phyloP scores from a whole-genome alignment of 768 basidiomycete genomes.

The Phanerochaete sordida region DNA sequence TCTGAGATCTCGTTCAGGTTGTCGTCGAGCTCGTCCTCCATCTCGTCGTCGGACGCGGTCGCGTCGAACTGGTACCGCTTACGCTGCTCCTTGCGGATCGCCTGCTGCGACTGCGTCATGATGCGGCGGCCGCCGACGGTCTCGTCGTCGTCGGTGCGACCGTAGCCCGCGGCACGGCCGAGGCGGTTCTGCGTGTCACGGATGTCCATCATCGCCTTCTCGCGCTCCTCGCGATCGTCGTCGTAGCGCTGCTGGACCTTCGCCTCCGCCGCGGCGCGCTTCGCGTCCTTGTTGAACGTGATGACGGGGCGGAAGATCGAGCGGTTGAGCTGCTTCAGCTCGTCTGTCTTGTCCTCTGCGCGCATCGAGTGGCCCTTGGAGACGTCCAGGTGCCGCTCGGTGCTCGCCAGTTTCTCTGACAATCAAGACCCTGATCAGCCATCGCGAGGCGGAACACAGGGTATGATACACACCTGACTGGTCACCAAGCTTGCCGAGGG shows the following conservation, averaged over 20 bases:
- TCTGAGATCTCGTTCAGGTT: conserved; percentile 86
- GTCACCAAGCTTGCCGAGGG: conserved; percentile 77
- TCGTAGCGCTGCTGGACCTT: conserved; percentile 84
- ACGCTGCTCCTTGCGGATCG: conserved; percentile 62
- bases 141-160: conserved; percentile 42
- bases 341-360: conserved; percentile 91
- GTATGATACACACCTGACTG: conserved; percentile 74
- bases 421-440: background rate
- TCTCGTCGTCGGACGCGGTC: conserved; percentile 85
- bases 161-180: conserved; percentile 68
- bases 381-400: conserved; percentile 91
- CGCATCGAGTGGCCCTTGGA: conserved; percentile 82
- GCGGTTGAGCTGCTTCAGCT: conserved; percentile 90
- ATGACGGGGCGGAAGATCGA: conserved; percentile 94
- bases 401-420: conserved; percentile 84
- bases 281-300: conserved; percentile 89
- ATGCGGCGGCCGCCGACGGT: conserved; percentile 30
- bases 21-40: conserved; percentile 91
- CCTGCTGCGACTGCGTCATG: conserved; percentile 48
- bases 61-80: conserved; percentile 91
- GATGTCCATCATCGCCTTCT: conserved; percentile 82
- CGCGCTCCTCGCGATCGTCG: conserved; percentile 79
- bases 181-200: conserved; percentile 85
- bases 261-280: conserved; percentile 82
- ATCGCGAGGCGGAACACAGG: background rate